These are phyloP conservation scores for Paradendryphiella salina DNA, from an alignment of 2,329 filamentous ascomycete species.

Conservation along the genomic window DNA sequence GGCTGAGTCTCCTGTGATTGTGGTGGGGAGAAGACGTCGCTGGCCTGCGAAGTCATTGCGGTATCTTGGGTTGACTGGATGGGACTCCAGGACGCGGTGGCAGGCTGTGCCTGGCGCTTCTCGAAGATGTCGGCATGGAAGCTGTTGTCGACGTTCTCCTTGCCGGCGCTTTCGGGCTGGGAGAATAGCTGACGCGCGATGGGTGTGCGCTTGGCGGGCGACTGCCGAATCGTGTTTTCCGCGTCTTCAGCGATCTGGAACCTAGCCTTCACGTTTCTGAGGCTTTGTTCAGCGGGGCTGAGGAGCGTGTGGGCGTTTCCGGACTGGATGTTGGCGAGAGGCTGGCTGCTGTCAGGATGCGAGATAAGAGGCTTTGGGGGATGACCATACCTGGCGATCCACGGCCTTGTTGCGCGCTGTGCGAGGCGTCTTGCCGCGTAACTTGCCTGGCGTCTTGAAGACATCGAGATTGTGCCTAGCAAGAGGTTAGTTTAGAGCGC, in stretches of 20 bases:
- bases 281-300: slow-evolving; percentile 59
- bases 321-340: slow-evolving; percentile 55
- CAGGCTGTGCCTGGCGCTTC: slow-evolving; percentile 46
- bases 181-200: slow-evolving; percentile 36
- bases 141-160: slow-evolving; percentile 31
- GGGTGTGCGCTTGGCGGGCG: slow-evolving; percentile 34
- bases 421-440: slow-evolving; percentile 79
- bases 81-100: slow-evolving; percentile 40
- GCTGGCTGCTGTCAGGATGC: slow-evolving; percentile 44
- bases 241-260: slow-evolving; percentile 64
- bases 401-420: slow-evolving; percentile 64
- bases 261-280: slow-evolving; percentile 58
- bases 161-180: slow-evolving; percentile 32
- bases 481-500: slow-evolving; percentile 28
- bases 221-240: slow-evolving; percentile 39
- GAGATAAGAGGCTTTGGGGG: slow-evolving; percentile 51
- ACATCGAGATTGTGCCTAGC: slow-evolving; percentile 84
- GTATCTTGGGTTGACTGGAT: slow-evolving; percentile 39
- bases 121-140: slow-evolving; percentile 35
- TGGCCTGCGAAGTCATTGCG: slow-evolving; percentile 29
- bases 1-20: slow-evolving; percentile 41
- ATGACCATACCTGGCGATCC: slow-evolving; percentile 66
- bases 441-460: slow-evolving; percentile 90
- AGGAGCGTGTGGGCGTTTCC: slow-evolving; percentile 49
- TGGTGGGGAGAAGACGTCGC: slow-evolving; percentile 40